Base-by-base conservation (phyloP, 441 rosid genomes). In the Erodium chrysanthum region DNA sequence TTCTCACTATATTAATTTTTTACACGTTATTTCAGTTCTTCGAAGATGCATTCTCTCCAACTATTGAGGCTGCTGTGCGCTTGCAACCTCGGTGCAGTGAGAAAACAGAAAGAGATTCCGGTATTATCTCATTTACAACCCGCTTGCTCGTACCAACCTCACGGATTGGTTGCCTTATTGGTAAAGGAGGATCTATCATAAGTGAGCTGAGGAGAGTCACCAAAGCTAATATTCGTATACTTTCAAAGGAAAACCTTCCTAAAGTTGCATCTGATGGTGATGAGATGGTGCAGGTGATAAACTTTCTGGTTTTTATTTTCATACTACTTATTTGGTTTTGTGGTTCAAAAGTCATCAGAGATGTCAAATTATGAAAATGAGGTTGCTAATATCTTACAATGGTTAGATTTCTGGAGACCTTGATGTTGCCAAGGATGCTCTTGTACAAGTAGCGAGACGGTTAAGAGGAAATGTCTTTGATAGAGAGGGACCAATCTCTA, bases 381-480 rank as follows among this genome's bases (percentile, higher is more conserved):
- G 6, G 15, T 23, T 37, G 42, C 64, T 65, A 67, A 31, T 67
- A 64, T 18, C 60, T 68, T 58, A 25, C 74, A 8, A 27, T 74
- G 63, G 62, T 75, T 77, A 94, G 99, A 91, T 94, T 12, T 75
- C 95, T 73, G 99, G 99, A 72, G 96, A 91, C 71, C 91, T 90
- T 80, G 97, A 91, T 76, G 83, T 84, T 74, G 97, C 95, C 68
- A 91, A 91, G 85, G 97, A 90, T 74, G 99, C 99, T 82, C 92
- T 94, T 37, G 72, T 90, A 59, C 96, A 88, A 80, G 78, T 94
- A 74, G 81, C 89, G 50, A 84, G 84, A 11, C 85, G 97, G 61
- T 78, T 94, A 75, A 91, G 99, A 77, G 96, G 94, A 62, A 94
- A 94, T 69, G 67, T 84, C 66, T 94, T 91, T 81, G 96, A 91